Evolutionary conservation across 2,329 filamentous ascomycete genomes (phyloP).

Genomic region (Furcasterigmium sp.): DNA sequence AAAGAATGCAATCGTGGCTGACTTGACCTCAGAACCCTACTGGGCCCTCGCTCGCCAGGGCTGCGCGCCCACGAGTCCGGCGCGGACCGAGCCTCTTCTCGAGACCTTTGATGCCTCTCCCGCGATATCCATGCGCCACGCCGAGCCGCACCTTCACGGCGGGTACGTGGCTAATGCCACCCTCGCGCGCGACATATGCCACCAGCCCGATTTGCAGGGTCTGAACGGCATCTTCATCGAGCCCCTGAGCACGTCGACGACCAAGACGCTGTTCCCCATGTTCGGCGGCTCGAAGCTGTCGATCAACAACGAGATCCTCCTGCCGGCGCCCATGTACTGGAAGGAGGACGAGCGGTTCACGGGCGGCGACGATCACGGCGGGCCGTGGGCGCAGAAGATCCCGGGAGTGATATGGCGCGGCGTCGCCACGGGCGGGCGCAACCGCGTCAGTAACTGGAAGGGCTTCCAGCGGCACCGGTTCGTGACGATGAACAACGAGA

Average conservation of each 20-base stretch:
- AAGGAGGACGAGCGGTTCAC: conserved; percentile 57
- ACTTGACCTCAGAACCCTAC: conserved; percentile 36
- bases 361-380: conserved; percentile 47
- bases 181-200: conserved; percentile 56
- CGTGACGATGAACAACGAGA: conserved; percentile 66
- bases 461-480: conserved; percentile 73
- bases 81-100: conserved; percentile 41
- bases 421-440: conserved; percentile 59
- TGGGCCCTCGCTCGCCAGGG: conserved; percentile 54
- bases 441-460: conserved; percentile 58
- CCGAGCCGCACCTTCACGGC: conserved; percentile 42
- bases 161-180: conserved; percentile 61
- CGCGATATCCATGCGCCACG: conserved; percentile 37
- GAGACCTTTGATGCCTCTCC: conserved; percentile 39
- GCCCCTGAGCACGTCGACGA: conserved; percentile 51
- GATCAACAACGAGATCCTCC: conserved; percentile 65
- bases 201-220: conserved; percentile 57
- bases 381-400: conserved; percentile 52
- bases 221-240: conserved; percentile 62
- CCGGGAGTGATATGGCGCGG: conserved; percentile 58
- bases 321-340: conserved; percentile 67
- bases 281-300: conserved; percentile 65
- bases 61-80: conserved; percentile 58
- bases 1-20: conserved; percentile 1
- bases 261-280: conserved; percentile 55